Base-by-base conservation (phyloP, 441 rosid genomes). In the Metrosideros polymorpha region DNA sequence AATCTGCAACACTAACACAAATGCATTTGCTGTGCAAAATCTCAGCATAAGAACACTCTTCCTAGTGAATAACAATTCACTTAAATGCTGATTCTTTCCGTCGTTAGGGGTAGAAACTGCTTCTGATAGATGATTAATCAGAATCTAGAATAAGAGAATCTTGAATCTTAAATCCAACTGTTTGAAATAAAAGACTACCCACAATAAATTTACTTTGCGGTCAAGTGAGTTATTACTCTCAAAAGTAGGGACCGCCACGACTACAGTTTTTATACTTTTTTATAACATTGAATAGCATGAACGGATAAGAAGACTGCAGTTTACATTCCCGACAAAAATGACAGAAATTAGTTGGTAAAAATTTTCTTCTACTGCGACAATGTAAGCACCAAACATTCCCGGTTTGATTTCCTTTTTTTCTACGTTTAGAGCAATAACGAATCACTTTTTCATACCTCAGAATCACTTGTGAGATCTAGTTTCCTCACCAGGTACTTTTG, bases 401-500 rank as follows among this genome's bases (percentile, higher is more conserved):
- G 2, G 47, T 71, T 35, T 71, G n/a, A 71, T 39, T 22, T 39
- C 79, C 79, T 22, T 71, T 71, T 25, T 35, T 39, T 71, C 79
- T 35, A 39, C 8, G 79, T 39, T 71, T 6, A 71, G 27, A 71
- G 79, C 47, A 71, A 71, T 71, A 22, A 71, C 15, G 5, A 71
- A 35, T 35, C 43, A 39, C 25, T 35, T 39, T 71, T 22, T 39
- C 79, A 71, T 71, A 95, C 99, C 98, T 97, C 96, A 56, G 94
- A 91, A 91, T 96, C 99, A 90, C 92, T 92, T 86, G 89, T 61
- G 87, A 96, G 99, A 86, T 95, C 92, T 85, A 97, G 93, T 93
- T 97, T 97, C 95, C 86, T 92, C 95, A 89, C 88, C 89, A 97
- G 93, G 92, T 97, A 97, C 91, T 96, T 95, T 77, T 96, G 99